These are phyloP conservation scores for Leucocoprinus leucothites DNA, from an alignment of 768 basidiomycete species.

Conservation along the genomic window DNA sequence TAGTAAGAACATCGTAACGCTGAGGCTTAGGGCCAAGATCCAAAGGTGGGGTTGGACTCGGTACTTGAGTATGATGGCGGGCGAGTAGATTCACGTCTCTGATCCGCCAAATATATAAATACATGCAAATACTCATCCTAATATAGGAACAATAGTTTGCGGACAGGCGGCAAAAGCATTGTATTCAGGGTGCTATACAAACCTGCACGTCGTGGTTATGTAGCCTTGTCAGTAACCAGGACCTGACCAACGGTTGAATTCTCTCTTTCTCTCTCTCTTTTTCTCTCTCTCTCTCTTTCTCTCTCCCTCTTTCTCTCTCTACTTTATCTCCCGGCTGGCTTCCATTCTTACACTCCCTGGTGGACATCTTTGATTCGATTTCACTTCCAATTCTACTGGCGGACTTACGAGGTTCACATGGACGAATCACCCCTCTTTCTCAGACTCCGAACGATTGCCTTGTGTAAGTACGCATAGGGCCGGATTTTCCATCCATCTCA, in stretches of 20 bases:
- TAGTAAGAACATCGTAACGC: too few relatives aligned
- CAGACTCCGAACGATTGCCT: conserved; percentile 12
- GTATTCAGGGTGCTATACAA: background rate
- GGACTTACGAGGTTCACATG: background rate
- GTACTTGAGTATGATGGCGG: too few relatives aligned
- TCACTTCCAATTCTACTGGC: too few relatives aligned
- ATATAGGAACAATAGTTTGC: conserved; percentile 11
- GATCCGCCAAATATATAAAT: background rate
- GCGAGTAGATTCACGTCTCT: too few relatives aligned
- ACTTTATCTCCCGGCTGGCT: conserved; percentile 1
- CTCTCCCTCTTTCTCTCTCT: background rate
- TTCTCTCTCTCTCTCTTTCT: background rate
- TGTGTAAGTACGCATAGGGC: conserved; percentile 9
- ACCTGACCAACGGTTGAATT: background rate
- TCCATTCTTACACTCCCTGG: conserved; percentile 6
- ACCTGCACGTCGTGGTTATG: background rate
- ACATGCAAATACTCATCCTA: background rate
- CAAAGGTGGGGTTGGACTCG: too few relatives aligned
- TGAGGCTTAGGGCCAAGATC: too few relatives aligned
- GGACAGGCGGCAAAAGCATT: background rate
- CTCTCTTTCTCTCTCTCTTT: background rate
- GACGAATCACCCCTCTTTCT: conserved; percentile 14
- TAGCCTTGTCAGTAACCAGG: background rate
- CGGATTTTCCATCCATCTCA: background rate
- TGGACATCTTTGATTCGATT: background rate